Base-by-base conservation (phyloP, 2,329 filamentous ascomycete species). In the Aureobasidium sp. region DNA sequence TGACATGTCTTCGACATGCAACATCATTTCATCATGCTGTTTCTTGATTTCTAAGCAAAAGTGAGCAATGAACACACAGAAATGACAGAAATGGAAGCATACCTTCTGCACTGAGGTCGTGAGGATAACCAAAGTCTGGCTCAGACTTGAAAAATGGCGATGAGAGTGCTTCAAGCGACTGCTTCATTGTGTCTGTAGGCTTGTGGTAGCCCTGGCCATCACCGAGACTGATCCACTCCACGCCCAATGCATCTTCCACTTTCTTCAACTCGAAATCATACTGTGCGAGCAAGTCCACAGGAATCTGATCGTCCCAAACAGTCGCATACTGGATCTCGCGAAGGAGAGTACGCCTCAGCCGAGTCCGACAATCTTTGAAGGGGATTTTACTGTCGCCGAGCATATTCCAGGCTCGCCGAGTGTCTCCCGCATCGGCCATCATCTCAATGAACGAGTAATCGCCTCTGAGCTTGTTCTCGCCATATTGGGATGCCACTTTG, bases 361-460 rank as follows among this genome's bases (percentile, higher is more conserved):
- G 51, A 7, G 53, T 27, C 21, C 69, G 68, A 30, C 70, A 63
- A 11, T 36, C 54, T 2, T 47, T 48, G 47, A 72, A 70, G 1
- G 63, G 41, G 2, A 71, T 62, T 0, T 60, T 63, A 0, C 66
- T 66, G 27, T 72, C 68, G 11, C 63, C 60, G 9, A 73, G 42
- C 3, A 73, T 66, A 36, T 63, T 21, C 72, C 72, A 74, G 3
- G 71, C 72, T 39, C 62, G 61, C 37, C 65, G 48, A 16, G 69
- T 49, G 25, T 70, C 71, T 16, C 68, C 72, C 9, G 69, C 61
- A 49, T 65, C 64, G 0, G 66, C 61, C 65, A 72, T 69, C 59
- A 72, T 70, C 64, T 73, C 72, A 10, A 73, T 36, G 58, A 73
- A 74, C 68, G 69, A 72, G 55, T 68, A 66, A 54, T 72, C 70